Conservation (phyloP, 768 basidiomycete species). For the Mycena epipterygia region DNA sequence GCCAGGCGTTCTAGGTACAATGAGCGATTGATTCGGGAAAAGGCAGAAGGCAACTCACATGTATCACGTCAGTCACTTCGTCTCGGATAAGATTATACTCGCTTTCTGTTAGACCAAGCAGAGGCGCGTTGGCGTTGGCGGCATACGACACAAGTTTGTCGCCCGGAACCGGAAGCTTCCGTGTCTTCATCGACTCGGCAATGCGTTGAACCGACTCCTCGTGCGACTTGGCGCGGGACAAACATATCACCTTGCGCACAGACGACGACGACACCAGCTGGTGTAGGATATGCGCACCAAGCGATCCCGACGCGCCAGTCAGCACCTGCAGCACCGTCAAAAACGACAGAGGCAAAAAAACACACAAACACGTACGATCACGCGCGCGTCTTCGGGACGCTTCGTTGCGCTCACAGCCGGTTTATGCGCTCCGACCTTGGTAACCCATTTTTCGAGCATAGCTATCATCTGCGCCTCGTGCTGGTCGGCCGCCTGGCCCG, state of each 20-base stretch:
- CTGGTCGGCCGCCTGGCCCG: constrained; percentile 38
- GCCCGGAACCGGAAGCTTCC: constrained; percentile 46
- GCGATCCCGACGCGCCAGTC: constrained; percentile 67
- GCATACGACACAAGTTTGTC: constrained; percentile 56
- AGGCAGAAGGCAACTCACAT: constrained; percentile 44
- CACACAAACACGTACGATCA: constrained; percentile 23
- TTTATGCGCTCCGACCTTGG: constrained; percentile 26
- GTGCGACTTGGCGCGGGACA: constrained; percentile 64
- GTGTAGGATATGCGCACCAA: constrained; percentile 67
- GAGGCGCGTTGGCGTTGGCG: constrained; percentile 54
- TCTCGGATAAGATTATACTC: constrained; percentile 52
- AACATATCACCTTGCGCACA: constrained; percentile 61
- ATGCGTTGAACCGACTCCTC: constrained; percentile 57
- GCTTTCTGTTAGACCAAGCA: constrained; percentile 55
- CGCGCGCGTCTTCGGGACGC: constrained; percentile 28
- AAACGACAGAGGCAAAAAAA: background rate
- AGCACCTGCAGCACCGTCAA: constrained; percentile 50
- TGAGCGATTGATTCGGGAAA: background rate
- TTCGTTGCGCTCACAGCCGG: constrained; percentile 21
- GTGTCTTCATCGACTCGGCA: constrained; percentile 53
- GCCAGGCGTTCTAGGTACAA: constrained; percentile 62
- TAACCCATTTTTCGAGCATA: constrained; percentile 60
- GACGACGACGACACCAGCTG: constrained; percentile 52
- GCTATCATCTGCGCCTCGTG: constrained; percentile 56
- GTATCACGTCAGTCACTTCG: constrained; percentile 60